A percentile compares a stretch with the other conserved stretches of the same genome.
Conservation (phyloP, 345 rosid species). For the Brassica carinata region DNA sequence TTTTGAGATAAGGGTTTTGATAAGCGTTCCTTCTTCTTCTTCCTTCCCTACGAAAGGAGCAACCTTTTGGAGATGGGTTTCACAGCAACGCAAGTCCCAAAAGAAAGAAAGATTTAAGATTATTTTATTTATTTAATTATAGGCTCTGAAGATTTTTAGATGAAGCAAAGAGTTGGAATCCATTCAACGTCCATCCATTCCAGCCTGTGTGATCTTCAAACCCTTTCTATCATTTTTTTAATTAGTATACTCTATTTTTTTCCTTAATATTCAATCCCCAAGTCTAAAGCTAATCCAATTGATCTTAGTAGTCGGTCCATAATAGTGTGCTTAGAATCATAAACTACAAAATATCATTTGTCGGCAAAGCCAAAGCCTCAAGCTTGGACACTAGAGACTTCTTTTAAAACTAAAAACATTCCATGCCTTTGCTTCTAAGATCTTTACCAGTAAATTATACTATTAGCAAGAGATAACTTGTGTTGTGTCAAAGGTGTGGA, state of each 20-base stretch:
- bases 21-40: slow-evolving; percentile 13
- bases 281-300: slow-evolving; percentile 9
- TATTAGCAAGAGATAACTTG: not conserved
- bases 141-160: slow-evolving; percentile 9
- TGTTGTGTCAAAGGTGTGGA: not conserved
- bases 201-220: slow-evolving; percentile 41
- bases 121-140: not conserved
- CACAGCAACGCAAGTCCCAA: slow-evolving; percentile 22
- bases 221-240: not conserved
- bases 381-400: not conserved
- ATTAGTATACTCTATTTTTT: slow-evolving; percentile 1
- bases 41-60: slow-evolving; percentile 13
- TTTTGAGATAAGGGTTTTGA: slow-evolving; percentile 30
- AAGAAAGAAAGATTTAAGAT: not conserved
- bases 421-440: not conserved
- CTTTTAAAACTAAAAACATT: not conserved
- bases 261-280: not conserved
- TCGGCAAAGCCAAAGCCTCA: slow-evolving; percentile 7
- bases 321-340: not conserved
- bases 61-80: slow-evolving; percentile 12
- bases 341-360: not conserved
- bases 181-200: slow-evolving; percentile 34
- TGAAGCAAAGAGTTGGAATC: slow-evolving; percentile 33
- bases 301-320: not conserved
- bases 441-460: not conserved